These are phyloP conservation scores for Fusarium nurragi DNA, from an alignment of 2,329 filamentous ascomycete species.

Conservation along the genomic window DNA sequence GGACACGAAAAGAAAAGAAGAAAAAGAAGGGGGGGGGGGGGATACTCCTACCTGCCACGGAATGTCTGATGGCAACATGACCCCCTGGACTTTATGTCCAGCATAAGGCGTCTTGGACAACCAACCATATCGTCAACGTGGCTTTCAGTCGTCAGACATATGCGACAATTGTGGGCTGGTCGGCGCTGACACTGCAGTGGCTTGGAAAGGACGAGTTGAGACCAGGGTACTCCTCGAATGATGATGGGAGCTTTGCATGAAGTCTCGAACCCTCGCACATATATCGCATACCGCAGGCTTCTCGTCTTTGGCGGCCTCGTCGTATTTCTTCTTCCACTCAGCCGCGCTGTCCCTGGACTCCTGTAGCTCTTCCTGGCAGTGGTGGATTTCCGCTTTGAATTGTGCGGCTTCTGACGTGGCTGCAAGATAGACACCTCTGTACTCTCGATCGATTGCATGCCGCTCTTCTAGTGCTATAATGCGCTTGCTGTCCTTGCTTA, in stretches of 20 bases:
- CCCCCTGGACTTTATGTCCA: too few species aligned
- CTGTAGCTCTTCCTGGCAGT: background rate
- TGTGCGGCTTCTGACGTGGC: background rate
- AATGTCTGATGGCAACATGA: background rate
- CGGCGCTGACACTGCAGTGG: too few species aligned
- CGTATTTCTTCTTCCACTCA: background rate
- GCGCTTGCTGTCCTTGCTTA: too few species aligned
- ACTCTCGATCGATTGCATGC: background rate
- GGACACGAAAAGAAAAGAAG: background rate
- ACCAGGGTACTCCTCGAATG: too few species aligned
- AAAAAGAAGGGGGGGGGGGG: too few species aligned
- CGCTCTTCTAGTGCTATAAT: too few species aligned
- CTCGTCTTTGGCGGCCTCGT: background rate
- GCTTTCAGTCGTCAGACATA: background rate
- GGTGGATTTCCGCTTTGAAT: background rate
- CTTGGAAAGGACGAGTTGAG: too few species aligned
- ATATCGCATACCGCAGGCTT: background rate
- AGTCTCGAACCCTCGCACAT: background rate
- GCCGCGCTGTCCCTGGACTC: background rate
- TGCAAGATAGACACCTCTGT: background rate
- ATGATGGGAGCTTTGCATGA: background rate
- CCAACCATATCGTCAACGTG: background rate
- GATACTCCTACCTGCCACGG: background rate
- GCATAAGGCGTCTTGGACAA: background rate
- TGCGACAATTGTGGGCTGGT: background rate